Base-by-base conservation (phyloP, 371 early-diverging fungal species). In the Apophysomyces elegans region DNA sequence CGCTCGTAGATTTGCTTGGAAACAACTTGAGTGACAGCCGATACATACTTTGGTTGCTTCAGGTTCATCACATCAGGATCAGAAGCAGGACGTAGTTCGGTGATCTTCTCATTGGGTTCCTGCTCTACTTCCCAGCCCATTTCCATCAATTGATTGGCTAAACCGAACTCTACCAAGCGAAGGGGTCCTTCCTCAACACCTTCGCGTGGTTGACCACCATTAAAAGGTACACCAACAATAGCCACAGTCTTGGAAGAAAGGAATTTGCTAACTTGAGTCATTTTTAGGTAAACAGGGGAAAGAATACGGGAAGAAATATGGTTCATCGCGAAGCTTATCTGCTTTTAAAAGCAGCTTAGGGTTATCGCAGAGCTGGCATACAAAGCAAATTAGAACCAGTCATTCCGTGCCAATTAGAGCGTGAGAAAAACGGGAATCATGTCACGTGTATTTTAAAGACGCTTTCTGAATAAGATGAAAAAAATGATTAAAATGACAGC, bases 161-260 rank as follows among this genome's bases (percentile, higher is more conserved):
- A 75, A 37, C 96, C 96, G 75, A 88, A 88, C 70, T 96, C 93
- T 36, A 95, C 77, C 62, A 98, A 81, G 61, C 86, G 87, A 18
- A 86, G 75, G 26, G 97, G 96, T 7, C 95, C 98, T 56, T 89
- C 83, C 66, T 98, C 97, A 13, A 98, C 98, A 64, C 98, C 98
- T 44, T 84, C 87, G 69, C 90, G 90, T 58, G 93, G 78, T 67
- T 88, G 93, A 4, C 93, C 93, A 18, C 89, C 93, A 78, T 89
- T 90, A 77, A 95, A 94, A 12, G 93, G 91, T 21, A 90, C 73
- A 54, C 78, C 82, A 59, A 82, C 62, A 3, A 79, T 73, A 9
- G 82, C 68, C 4, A 76, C 73, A n/a, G 66, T 39, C 7, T 76
- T 74, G 32, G 69, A 50, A 12, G 69, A 64, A 5, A 81, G 38